phyloP scores from a whole-genome alignment of 2,329 filamentous ascomycete species.

The Xylaria sp. region DNA sequence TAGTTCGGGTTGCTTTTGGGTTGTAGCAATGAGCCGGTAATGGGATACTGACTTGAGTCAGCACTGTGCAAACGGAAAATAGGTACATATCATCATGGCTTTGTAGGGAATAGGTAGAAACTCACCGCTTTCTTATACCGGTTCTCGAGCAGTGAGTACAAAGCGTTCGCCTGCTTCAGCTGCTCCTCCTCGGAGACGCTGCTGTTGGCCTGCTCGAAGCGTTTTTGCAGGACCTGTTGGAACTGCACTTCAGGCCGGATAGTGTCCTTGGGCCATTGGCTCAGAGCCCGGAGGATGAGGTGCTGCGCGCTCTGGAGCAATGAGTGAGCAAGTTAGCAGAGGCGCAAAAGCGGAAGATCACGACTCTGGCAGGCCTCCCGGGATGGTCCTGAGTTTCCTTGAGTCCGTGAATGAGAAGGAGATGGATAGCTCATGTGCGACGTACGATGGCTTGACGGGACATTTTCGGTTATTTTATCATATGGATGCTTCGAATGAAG shows the following conservation, averaged over 20 bases:
- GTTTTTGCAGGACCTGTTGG: conserved; percentile 48
- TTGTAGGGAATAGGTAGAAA: background rate
- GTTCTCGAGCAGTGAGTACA: conserved; percentile 55
- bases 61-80: background rate
- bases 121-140: conserved; percentile 51
- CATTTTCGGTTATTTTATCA: conserved; percentile 12
- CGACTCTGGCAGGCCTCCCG: background rate
- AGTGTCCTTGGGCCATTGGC: conserved; percentile 58
- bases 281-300: conserved; percentile 46
- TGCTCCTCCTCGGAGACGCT: conserved; percentile 42
- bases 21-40: conserved; percentile 47
- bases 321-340: background rate
- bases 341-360: background rate
- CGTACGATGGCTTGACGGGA: conserved; percentile 27
- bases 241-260: conserved; percentile 60
- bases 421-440: conserved; percentile 1
- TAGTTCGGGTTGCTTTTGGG: conserved; percentile 61
- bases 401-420: conserved; percentile 4
- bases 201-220: conserved; percentile 36
- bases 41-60: conserved; percentile 37
- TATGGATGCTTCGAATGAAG: background rate
- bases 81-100: background rate
- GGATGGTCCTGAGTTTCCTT: conserved; percentile 7
- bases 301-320: conserved; percentile 38
- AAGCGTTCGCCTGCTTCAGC: conserved; percentile 52